A percentile compares a stretch with the other conserved stretches of the same genome.
Conservation (phyloP, 768 basidiomycete species). For the Tricholoma matsutake region DNA sequence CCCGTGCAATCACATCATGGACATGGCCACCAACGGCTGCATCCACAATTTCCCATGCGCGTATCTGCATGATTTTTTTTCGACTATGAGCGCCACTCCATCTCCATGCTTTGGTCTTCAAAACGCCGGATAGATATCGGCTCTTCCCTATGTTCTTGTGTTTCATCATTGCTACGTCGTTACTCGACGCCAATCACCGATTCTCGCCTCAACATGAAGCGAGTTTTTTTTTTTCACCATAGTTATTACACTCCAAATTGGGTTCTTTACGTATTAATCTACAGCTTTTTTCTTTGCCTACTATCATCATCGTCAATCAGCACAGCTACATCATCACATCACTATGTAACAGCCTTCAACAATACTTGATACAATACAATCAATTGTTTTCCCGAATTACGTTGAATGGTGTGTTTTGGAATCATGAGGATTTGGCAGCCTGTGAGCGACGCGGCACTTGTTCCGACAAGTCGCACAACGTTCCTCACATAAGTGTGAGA, state of each 20-base stretch:
- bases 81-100: neutral
- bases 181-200: neutral
- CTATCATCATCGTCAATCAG: neutral
- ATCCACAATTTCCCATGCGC: conserved; percentile 13
- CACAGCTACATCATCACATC: neutral
- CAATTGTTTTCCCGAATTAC: neutral
- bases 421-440: neutral
- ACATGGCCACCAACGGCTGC: conserved; percentile 15
- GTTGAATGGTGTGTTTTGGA: neutral
- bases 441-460: neutral
- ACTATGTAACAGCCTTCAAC: neutral
- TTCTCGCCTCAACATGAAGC: neutral
- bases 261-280: neutral
- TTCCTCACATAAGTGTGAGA: neutral
- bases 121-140: conserved; percentile 5
- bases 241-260: neutral
- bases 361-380: neutral
- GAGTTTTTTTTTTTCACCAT: neutral
- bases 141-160: neutral
- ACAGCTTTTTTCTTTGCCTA: neutral
- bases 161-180: neutral
- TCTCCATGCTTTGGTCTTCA: neutral
- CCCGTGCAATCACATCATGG: conserved; percentile 20
- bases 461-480: neutral
- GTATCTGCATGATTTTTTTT: conserved; percentile 6